Percentiles rank a stretch among this genome's conserved stretches.
phyloP scores from a whole-genome alignment of 441 rosid genomes.

The Biscutella auriculata region DNA sequence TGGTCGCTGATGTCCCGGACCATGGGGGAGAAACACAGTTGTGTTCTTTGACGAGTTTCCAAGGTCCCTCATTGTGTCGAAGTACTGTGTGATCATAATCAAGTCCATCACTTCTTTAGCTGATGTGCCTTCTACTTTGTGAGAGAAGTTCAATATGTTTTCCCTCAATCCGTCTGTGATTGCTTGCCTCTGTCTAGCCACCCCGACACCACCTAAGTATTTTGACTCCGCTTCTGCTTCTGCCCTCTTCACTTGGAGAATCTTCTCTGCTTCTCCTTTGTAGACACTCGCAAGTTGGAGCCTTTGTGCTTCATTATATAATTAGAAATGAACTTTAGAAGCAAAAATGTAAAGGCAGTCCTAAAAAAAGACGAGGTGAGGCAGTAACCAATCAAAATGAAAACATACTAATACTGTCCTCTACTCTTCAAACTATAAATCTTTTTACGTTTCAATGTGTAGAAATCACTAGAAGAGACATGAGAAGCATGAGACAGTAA shows the following conservation, averaged over 20 bases:
- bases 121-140: conserved; percentile 77
- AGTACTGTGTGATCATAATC: conserved; percentile 91
- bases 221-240: conserved; percentile 95
- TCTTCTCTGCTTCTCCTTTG: conserved; percentile 95
- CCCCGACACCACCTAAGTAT: conserved; percentile 90
- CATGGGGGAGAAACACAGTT: conserved; percentile 85
- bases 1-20: conserved; percentile 80
- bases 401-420: background rate
- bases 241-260: conserved; percentile 73
- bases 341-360: background rate
- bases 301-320: conserved; percentile 63
- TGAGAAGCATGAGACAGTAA: too few relatives aligned
- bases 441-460: background rate
- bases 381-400: background rate
- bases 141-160: conserved; percentile 86
- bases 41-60: conserved; percentile 88
- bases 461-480: background rate
- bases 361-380: too few relatives aligned
- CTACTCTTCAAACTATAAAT: background rate
- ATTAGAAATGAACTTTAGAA: background rate
- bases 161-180: conserved; percentile 88
- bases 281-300: conserved; percentile 94
- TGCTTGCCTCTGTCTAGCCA: conserved; percentile 96
- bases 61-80: conserved; percentile 84
- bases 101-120: conserved; percentile 95